Evolutionary conservation across 768 basidiomycete species (phyloP).

Genomic region (Rhodosporidiobolus odoratus): DNA sequence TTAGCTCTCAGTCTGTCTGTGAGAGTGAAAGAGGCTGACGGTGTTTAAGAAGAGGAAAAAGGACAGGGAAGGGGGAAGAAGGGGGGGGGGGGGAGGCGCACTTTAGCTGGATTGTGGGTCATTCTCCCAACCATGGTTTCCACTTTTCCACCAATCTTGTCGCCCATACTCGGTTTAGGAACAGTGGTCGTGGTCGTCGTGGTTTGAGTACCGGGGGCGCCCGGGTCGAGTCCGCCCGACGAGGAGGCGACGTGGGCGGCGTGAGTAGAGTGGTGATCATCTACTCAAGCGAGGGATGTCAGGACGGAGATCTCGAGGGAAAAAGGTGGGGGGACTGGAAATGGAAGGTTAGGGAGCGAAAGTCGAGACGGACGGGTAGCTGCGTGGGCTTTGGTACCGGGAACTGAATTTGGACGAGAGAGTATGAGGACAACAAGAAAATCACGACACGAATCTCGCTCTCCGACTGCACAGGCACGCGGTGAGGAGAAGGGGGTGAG

Average conservation of each 20-base stretch:
- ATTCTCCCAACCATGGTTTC: constrained; percentile 21
- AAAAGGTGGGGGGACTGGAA: neutral
- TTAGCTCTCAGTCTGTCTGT: no score
- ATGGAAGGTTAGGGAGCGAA: neutral
- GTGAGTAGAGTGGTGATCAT: constrained; percentile 11
- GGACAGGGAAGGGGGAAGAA: neutral
- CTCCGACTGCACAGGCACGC: no score
- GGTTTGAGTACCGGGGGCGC: neutral
- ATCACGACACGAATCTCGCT: neutral
- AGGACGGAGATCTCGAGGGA: neutral
- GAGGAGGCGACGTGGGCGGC: neutral
- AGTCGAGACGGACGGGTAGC: constrained; percentile 14
- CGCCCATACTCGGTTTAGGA: constrained; percentile 9
- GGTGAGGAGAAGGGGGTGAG: no score
- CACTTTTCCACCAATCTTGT: constrained; percentile 32
- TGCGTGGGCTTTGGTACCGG: constrained; percentile 13
- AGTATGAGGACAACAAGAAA: neutral
- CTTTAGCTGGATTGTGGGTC: constrained; percentile 18
- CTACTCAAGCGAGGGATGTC: neutral
- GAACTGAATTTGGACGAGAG: neutral
- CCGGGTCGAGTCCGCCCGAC: neutral
- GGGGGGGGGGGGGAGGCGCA: neutral
- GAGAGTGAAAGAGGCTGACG: neutral
- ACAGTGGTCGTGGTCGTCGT: neutral
- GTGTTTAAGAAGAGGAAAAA: neutral